Evolutionary conservation across 2,329 filamentous ascomycete genomes (phyloP).

Genomic region (Ophiostoma novo-ulmi): DNA sequence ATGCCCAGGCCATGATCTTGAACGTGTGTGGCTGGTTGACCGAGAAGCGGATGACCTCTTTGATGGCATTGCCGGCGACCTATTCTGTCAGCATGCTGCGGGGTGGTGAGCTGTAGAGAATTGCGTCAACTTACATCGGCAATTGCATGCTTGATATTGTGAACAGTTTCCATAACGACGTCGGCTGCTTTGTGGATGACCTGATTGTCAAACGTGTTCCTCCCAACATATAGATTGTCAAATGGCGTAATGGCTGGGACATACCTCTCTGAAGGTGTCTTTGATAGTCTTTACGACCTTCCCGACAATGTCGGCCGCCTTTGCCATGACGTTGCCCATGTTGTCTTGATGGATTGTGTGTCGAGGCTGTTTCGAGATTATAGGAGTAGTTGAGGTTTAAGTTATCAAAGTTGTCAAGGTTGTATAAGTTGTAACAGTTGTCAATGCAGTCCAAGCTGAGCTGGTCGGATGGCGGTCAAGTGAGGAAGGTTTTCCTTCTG

Average conservation of each 20-base stretch:
- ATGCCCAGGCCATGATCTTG: neutral
- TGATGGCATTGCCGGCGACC: neutral
- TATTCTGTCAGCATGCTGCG: neutral
- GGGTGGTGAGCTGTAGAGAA: no score
- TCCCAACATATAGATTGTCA: no score
- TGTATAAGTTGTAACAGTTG: neutral
- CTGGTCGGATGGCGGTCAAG: no score
- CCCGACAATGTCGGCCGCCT: neutral
- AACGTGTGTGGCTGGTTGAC: neutral
- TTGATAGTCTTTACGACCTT: neutral
- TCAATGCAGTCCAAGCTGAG: no score
- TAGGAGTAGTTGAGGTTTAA: neutral
- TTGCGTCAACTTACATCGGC: neutral
- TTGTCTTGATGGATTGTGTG: neutral
- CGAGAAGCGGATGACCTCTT: neutral
- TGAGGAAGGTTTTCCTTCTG: no score
- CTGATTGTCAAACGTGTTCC: neutral
- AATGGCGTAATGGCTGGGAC: neutral
- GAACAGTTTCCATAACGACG: neutral
- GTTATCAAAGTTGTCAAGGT: neutral
- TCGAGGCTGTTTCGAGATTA: neutral
- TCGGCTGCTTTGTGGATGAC: neutral
- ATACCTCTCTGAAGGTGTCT: neutral
- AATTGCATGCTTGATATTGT: neutral
- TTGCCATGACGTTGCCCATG: slow-evolving; percentile 7